Evolutionary conservation across 163 green algal species (phyloP), one percentile per base, ranked within the genome.

Genomic region (Chloroidium sp.): DNA sequence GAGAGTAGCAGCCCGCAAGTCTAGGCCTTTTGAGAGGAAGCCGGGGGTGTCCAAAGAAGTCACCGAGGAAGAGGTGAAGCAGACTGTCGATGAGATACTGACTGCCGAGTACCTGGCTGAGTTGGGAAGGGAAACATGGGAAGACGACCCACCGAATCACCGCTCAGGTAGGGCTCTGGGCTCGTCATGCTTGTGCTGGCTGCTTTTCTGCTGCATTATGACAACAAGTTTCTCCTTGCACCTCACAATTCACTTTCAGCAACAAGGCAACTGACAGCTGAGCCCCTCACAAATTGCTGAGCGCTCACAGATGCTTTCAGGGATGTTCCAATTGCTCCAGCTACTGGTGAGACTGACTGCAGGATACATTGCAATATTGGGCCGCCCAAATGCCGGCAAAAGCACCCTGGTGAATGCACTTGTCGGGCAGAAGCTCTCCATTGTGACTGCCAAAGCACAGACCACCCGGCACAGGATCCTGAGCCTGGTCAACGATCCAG

Each of bases 391-490:
- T 81, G 94, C 92, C 69, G 95, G 95, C 79, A 99, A 99, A 83
- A 96, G 89, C 82, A 98, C 94, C 13, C 88, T 99, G 61, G 88
- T 99, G 79, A 99, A 99, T 81, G 83, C 86, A 0, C 87, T 99
- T 3, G 86, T 99, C 6, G 93, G 95, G 0, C 92, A 97, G 83
- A 95, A 97, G 88, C 90, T 98, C 61, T 95, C 91, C 62, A 97
- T 98, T 62, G 96, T 99, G 2, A 97, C 93, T 13, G 87, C 88
- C 78, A 98, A 98, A 84, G 93, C 96, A 60, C 95, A 99, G 79
- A 99, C 96, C 4, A 99, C 96, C 6, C 89, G 96, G 57, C 92
- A 99, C 84, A 84, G 92, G 6, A 90, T 99, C 60, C 87, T 98
- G 60, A 95, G 95, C 67, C 95, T 99, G 78, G 61, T 91, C 0